These are phyloP conservation scores for Aspergillus sp. DNA, from an alignment of 2,329 filamentous ascomycete species.

Conservation along the genomic window DNA sequence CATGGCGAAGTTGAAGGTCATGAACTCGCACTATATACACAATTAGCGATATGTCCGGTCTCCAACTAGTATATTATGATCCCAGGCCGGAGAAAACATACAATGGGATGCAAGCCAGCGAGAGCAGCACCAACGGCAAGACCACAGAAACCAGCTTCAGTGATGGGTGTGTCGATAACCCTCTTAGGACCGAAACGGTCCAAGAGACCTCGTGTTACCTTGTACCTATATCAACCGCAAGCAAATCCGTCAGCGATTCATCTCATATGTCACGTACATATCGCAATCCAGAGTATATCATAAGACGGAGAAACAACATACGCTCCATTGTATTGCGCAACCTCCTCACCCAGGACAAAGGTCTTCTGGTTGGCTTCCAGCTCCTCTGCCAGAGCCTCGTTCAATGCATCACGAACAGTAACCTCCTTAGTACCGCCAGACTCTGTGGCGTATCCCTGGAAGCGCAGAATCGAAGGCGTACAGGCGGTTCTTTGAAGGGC, in stretches of 20 bases:
- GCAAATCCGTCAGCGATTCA: slow-evolving; percentile 23
- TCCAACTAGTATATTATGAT: no score
- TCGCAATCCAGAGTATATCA: neutral
- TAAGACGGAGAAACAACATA: slow-evolving; percentile 32
- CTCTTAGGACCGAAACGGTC: slow-evolving; percentile 96
- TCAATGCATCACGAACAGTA: slow-evolving; percentile 93
- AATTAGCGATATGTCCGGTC: neutral
- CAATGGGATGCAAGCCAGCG: slow-evolving; percentile 85
- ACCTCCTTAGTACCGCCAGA: slow-evolving; percentile 75
- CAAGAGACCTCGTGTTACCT: slow-evolving; percentile 94
- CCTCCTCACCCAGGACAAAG: slow-evolving; percentile 93
- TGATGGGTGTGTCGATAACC: slow-evolving; percentile 97
- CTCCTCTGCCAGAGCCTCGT: slow-evolving; percentile 96
- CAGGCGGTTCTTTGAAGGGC: slow-evolving; percentile 45
- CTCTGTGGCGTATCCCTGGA: slow-evolving; percentile 49
- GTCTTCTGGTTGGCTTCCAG: slow-evolving; percentile 91
- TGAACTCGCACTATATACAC: slow-evolving; percentile 77
- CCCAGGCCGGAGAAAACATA: slow-evolving; percentile 44
- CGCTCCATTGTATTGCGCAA: slow-evolving; percentile 99
- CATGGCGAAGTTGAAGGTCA: slow-evolving; percentile 99
- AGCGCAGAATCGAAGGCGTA: slow-evolving; percentile 41
- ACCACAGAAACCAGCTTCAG: slow-evolving; percentile 90
- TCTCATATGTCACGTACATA: slow-evolving; percentile 1
- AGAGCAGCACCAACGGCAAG: slow-evolving; percentile 90
- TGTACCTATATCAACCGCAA: slow-evolving; percentile 56